Base-by-base conservation (phyloP, 495 filamentous ascomycete species). In the Xylaria bambusicola region DNA sequence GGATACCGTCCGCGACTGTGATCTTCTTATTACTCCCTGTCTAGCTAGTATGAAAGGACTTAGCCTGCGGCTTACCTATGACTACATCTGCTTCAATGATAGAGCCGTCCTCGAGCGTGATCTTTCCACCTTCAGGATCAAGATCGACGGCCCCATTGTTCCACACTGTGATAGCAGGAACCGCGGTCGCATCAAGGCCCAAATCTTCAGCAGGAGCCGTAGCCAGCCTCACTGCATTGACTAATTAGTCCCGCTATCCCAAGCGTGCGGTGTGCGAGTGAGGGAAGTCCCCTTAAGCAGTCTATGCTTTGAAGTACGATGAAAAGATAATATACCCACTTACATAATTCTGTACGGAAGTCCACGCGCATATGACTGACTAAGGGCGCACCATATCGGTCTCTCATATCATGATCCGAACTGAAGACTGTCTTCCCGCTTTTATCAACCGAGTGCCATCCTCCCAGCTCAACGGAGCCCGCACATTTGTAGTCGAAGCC, bases 1-100 rank as follows among this genome's bases (percentile, higher is more conserved):
- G 80, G 24, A 83, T 72, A 0, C 82, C 82, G 63, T 84, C 82
- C 17, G 78, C 75, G 13, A 61, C 66, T 69, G 53, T 27, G 20
- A n/a, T 3, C 12, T 21, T 31, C 13, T 10, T 44, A 27, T 52
- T 52, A 52, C 20, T 2, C 20, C 12, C 15, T 24, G 2, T n/a
- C 48, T 6, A 33, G 31, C 31, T 38, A 38, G 8, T 3, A 15
- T 38, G 12, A 15, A 38, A 38, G 36, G 36, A 13, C 7, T 38
- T 38, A 38, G 10, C 29, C 18, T 18, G 40, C 24, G 18, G 27
- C 61, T 56, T 53, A 61, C 78, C 76, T 20, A 84, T 64, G 18
- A 84, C 60, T 0, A 83, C 65, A 61, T 84, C 80, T 10, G 71
- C 78, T 15, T 60, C 62, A 36, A 71, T 67, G 12, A 48, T 61